phyloP scores from a whole-genome alignment of 176 grass and related monocot species.

The Saccharum spontaneum region DNA sequence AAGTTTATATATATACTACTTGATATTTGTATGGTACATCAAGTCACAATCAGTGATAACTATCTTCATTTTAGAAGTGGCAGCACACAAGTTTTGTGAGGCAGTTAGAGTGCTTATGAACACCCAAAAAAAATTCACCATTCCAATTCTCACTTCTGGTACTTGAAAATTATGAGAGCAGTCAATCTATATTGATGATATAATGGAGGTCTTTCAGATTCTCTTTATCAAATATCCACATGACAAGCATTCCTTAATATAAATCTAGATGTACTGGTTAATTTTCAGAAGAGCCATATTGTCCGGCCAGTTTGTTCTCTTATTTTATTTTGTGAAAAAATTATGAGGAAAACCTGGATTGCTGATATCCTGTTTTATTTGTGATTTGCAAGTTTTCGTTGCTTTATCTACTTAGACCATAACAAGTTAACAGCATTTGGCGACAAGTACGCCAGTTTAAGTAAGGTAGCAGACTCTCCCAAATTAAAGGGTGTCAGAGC shows the following conservation, averaged over 20 bases:
- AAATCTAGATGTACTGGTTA: neutral
- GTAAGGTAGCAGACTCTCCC: neutral
- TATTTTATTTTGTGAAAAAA: neutral
- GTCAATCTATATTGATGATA: conserved; percentile 2
- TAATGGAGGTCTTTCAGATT: neutral
- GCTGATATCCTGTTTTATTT: neutral
- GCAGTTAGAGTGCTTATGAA: neutral
- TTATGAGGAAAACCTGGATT: neutral
- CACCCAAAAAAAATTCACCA: neutral
- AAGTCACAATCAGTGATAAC: neutral
- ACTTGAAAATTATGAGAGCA: neutral
- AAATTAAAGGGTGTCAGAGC: neutral
- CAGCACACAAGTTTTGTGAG: neutral
- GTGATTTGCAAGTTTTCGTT: neutral
- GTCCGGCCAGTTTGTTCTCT: neutral
- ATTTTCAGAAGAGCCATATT: neutral
- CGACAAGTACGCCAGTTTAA: neutral
- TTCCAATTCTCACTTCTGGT: neutral
- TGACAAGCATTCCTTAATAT: neutral
- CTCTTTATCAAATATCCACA: neutral
- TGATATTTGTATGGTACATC: neutral
- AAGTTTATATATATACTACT: conserved; percentile 15
- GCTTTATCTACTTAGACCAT: neutral
- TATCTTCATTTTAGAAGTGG: neutral
- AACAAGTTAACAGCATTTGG: neutral